Conservation (phyloP, 257 asterid species). For the Rubia yunnanensis region DNA sequence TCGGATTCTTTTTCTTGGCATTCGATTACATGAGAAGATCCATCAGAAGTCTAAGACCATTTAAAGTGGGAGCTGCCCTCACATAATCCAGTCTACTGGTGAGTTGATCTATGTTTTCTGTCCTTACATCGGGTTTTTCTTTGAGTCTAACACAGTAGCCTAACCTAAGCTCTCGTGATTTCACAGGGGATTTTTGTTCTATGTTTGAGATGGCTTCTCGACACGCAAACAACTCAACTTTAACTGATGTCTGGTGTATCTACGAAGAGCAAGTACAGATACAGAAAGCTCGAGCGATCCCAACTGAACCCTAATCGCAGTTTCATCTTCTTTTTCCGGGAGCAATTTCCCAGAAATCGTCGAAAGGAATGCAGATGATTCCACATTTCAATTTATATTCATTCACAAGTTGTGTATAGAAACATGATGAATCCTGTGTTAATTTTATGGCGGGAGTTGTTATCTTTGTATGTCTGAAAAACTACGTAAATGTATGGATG, state of each 20-base stretch:
- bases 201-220: not conserved
- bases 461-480: not conserved
- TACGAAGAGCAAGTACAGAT: not conserved
- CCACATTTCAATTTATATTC: not conserved
- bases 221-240: not conserved
- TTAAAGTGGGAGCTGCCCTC: constrained; percentile 56
- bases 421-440: not conserved
- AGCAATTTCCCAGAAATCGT: not conserved
- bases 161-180: not conserved
- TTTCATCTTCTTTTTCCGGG: not conserved
- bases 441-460: not conserved
- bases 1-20: constrained; percentile 47
- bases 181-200: constrained; percentile 25
- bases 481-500: not conserved
- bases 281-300: not conserved
- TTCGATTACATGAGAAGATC: constrained; percentile 46
- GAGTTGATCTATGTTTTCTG: constrained; percentile 2
- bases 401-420: not conserved
- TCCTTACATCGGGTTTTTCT: not conserved
- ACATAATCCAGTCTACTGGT: constrained; percentile 45
- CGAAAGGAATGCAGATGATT: not conserved
- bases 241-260: not conserved
- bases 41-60: constrained; percentile 48
- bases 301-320: constrained; percentile 2
- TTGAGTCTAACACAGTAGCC: not conserved